Evolutionary conservation across 768 basidiomycete genomes (phyloP), one percentile per base, ranked within the genome.

Genomic region (Leucocoprinus leucothites): DNA sequence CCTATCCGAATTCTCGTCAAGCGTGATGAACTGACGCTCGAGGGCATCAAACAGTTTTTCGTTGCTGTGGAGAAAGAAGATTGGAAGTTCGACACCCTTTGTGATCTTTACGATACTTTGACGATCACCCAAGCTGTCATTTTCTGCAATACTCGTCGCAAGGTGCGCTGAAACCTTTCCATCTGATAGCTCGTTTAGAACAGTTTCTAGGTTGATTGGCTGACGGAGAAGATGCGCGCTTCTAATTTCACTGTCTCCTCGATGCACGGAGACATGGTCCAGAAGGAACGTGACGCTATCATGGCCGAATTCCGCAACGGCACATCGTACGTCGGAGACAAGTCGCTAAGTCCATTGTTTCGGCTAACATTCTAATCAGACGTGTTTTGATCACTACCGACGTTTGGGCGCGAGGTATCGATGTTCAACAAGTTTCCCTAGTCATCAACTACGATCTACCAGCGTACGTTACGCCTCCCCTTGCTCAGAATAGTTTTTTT

Each of bases 11-110:
- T 99, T 64, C 87, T 98, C 63, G 95, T 98, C 71, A 97, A 98
- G 80, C 93, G 94, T 88, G 95, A 98, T 67, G 96, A 99, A 74
- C 82, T 98, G 80, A 97, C 96, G 49, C 80, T 98, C 54, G 96
- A 99, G 66, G 90, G 90, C 8, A 94, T 95, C 75, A 94, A 94
- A 65, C 93, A 96, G 69, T 95, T 95, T 75, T 94, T 94, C 78
- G 92, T 99, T 48, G 96, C 95, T 44, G 96, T 99, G 53, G 96
- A 98, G 74, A 97, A 98, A 75, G 96, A 99, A 72, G 96, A 99
- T 67, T 98, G 95, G 95, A 99, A 99, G 69, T 95, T 97, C 66
- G 95, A 98, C 73, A 98, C 95, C 0, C 80, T 99, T 28, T 97
- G 91, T 68, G 96, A 97, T 74, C 75, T 99, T 46, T 98, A 97